These are phyloP conservation scores for Penicillium macrosclerotiorum DNA, from an alignment of 495 filamentous ascomycete species.

Conservation along the genomic window DNA sequence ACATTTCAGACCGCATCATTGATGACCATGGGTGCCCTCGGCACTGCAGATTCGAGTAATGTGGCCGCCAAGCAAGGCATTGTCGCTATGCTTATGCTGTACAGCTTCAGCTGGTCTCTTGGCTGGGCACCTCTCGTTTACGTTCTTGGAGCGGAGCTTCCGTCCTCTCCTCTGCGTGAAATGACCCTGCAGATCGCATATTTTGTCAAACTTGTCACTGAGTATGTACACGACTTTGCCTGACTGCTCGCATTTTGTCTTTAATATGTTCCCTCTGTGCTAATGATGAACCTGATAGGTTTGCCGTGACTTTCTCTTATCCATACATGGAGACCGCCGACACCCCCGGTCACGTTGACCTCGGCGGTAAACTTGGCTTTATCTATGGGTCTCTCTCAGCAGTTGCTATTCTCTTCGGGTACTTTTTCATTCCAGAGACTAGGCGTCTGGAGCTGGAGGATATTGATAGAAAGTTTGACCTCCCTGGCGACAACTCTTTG, in stretches of 20 bases:
- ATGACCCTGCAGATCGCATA: constrained; percentile 21
- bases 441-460: constrained; percentile 13
- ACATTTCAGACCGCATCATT: constrained; percentile 12
- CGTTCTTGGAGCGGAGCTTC: constrained; percentile 20
- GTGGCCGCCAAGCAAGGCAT: constrained; percentile 14
- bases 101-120: constrained; percentile 20
- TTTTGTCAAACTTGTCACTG: constrained; percentile 20
- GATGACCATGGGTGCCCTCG: constrained; percentile 23
- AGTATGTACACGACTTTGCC: constrained; percentile 9
- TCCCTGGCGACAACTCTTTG: not conserved
- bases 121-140: constrained; percentile 23
- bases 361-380: constrained; percentile 22
- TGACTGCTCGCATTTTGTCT: not conserved
- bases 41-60: constrained; percentile 11
- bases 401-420: constrained; percentile 14
- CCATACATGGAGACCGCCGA: constrained; percentile 20
- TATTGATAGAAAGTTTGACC: constrained; percentile 10
- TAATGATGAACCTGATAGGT: constrained; percentile 8
- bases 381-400: constrained; percentile 22
- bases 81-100: constrained; percentile 20
- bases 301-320: constrained; percentile 23
- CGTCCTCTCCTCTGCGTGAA: constrained; percentile 19
- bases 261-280: not conserved
- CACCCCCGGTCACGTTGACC: constrained; percentile 14
- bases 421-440: constrained; percentile 17